Conservation (phyloP, 176 grass and related monocot genomes). For the Calamus simplicifolius region DNA sequence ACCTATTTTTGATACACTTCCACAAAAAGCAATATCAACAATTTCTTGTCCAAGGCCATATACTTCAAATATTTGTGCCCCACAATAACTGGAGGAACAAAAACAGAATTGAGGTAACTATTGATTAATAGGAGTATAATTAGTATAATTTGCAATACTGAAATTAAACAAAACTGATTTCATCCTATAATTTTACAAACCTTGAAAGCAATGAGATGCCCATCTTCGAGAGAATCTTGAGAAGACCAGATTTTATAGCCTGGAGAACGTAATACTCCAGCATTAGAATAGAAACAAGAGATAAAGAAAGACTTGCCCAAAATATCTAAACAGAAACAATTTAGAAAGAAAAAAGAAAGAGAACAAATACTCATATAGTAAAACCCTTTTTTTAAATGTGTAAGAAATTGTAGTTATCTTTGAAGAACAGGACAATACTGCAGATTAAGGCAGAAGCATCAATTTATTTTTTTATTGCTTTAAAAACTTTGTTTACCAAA, state of each 20-base stretch:
- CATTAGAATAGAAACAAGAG: slow-evolving; percentile 2
- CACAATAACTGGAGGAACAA: slow-evolving; percentile 78
- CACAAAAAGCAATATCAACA: slow-evolving; percentile 94
- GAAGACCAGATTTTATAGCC: slow-evolving; percentile 90
- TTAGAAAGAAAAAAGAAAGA: too few relatives aligned
- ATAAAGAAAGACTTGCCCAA: slow-evolving; percentile 20
- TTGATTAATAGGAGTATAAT: too few relatives aligned
- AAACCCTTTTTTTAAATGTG: too few relatives aligned
- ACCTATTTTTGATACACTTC: slow-evolving; percentile 98
- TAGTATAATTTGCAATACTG: too few relatives aligned
- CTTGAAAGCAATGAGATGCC: slow-evolving; percentile 98
- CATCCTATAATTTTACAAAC: slow-evolving; percentile 34
- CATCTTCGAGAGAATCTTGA: slow-evolving; percentile 99
- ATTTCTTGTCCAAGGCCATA: slow-evolving; percentile 97
- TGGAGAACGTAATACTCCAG: slow-evolving; percentile 22
- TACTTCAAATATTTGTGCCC: slow-evolving; percentile 99
- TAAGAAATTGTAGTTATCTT: too few relatives aligned
- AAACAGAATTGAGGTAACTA: not conserved
- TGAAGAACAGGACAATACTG: too few relatives aligned
- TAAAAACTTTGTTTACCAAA: too few relatives aligned
- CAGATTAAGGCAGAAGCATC: too few relatives aligned
- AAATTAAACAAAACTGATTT: too few relatives aligned
- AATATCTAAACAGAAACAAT: too few relatives aligned
- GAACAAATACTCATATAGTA: too few relatives aligned
- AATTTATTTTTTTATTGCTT: too few relatives aligned